Evolutionary conservation across 2,329 filamentous ascomycete genomes (phyloP).

Genomic region (Colletotrichum destructivum): DNA sequence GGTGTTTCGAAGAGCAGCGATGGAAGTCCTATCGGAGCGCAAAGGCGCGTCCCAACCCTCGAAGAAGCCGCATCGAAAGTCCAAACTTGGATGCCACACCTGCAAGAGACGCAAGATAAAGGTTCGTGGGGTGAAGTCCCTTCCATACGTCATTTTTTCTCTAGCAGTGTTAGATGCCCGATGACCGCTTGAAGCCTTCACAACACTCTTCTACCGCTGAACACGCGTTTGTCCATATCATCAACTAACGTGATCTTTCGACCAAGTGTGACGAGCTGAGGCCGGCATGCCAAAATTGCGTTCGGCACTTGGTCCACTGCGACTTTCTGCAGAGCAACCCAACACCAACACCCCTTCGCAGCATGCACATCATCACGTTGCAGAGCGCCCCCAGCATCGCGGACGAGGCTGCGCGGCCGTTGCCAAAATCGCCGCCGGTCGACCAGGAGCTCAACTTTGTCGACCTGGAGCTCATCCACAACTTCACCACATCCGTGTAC

Average conservation of each 20-base stretch:
- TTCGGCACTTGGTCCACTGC: constrained; percentile 47
- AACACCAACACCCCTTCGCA: not conserved
- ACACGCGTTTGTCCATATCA: too few relatives aligned
- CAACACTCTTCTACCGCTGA: too few relatives aligned
- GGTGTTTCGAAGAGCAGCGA: not conserved
- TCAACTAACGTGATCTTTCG: not conserved
- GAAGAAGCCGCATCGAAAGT: constrained; percentile 71
- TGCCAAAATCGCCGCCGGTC: constrained; percentile 32
- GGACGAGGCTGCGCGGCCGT: not conserved
- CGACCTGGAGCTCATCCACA: constrained; percentile 68
- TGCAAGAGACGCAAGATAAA: constrained; percentile 71
- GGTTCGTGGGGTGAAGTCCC: constrained; percentile 25
- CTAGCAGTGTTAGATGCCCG: not conserved
- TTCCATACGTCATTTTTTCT: not conserved
- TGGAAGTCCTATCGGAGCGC: constrained; percentile 1
- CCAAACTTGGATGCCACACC: constrained; percentile 66
- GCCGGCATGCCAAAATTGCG: constrained; percentile 48
- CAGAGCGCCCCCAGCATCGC: not conserved
- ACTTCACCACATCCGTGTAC: constrained; percentile 65
- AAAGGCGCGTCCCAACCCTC: not conserved
- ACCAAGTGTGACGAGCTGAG: constrained; percentile 48
- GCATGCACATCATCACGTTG: constrained; percentile 22
- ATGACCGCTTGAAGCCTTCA: not conserved
- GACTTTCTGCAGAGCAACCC: constrained; percentile 44
- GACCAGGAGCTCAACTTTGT: constrained; percentile 53